Conservation (phyloP, 345 rosid species). For the Dipteronia dyeriana region DNA sequence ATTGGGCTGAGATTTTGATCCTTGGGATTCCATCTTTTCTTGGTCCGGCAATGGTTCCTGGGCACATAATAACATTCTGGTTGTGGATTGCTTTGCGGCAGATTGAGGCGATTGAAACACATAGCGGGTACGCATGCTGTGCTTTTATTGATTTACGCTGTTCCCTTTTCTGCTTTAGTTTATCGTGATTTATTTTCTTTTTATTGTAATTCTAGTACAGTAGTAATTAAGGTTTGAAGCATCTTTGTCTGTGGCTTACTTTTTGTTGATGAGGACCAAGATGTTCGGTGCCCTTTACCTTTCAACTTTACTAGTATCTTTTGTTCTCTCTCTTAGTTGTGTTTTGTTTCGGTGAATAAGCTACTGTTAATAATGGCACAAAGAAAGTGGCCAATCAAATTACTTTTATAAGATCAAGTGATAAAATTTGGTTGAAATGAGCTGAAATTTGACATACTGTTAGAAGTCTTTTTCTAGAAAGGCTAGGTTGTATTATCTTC, state of each 20-base stretch:
- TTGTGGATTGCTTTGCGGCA: conserved; percentile 88
- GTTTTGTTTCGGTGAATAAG: conserved; percentile 2
- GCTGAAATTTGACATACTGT: conserved; percentile 2
- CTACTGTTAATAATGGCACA: neutral
- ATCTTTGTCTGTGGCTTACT: conserved; percentile 33
- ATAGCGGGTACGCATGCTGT: conserved; percentile 81
- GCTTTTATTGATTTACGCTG: conserved; percentile 16
- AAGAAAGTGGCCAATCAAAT: neutral
- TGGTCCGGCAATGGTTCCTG: conserved; percentile 94
- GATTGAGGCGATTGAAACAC: conserved; percentile 91
- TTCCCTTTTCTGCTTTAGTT: conserved; percentile 30
- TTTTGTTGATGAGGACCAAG: conserved; percentile 34
- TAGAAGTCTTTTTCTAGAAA: neutral
- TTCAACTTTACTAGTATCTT: neutral
- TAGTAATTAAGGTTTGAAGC: conserved; percentile 30
- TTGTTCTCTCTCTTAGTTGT: conserved; percentile 11
- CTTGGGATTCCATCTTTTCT: conserved; percentile 92
- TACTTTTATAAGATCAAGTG: neutral
- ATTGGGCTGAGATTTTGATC: conserved; percentile 89
- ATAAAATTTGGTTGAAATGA: neutral
- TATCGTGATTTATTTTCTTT: neutral
- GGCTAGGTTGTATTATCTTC: neutral
- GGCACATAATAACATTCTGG: conserved; percentile 96
- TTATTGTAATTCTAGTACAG: neutral
- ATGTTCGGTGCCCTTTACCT: conserved; percentile 23